Conservation (phyloP, 2,329 filamentous ascomycete genomes). For the Setomelanomma holmii region DNA sequence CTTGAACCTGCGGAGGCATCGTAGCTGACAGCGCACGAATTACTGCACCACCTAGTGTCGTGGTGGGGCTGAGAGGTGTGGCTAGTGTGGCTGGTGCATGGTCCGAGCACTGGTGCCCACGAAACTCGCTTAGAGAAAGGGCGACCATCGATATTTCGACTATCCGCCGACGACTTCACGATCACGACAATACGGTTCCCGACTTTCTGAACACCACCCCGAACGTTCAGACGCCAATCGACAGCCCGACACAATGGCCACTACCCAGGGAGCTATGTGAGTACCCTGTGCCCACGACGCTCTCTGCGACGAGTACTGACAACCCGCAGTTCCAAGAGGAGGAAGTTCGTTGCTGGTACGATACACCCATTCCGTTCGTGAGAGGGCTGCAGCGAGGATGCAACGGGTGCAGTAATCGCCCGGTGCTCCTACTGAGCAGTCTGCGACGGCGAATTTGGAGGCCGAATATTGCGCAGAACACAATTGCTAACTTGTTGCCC, state of each 20-base stretch:
- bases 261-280: constrained; percentile 52
- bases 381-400: constrained; percentile 4
- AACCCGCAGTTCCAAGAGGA: constrained; percentile 77
- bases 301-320: constrained; percentile 30
- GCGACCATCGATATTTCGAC: neutral
- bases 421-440: neutral
- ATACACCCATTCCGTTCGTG: constrained; percentile 27
- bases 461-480: constrained; percentile 22
- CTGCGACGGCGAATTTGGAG: constrained; percentile 1
- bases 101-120: constrained; percentile 16
- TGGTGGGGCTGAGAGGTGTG: neutral
- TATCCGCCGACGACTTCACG: constrained; percentile 19
- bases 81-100: constrained; percentile 6
- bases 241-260: constrained; percentile 50
- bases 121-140: no score
- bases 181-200: constrained; percentile 40
- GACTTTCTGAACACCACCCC: constrained; percentile 42
- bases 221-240: constrained; percentile 45
- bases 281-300: constrained; percentile 22
- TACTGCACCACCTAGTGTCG: no score
- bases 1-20: no score
- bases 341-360: constrained; percentile 67
- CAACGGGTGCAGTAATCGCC: neutral
- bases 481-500: constrained; percentile 31
- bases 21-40: no score